Percentiles rank a stretch among this genome's conserved stretches.
Conservation (phyloP, 1,284 basidiomycete genomes). For the Austroboletus novae-zelandiae region DNA sequence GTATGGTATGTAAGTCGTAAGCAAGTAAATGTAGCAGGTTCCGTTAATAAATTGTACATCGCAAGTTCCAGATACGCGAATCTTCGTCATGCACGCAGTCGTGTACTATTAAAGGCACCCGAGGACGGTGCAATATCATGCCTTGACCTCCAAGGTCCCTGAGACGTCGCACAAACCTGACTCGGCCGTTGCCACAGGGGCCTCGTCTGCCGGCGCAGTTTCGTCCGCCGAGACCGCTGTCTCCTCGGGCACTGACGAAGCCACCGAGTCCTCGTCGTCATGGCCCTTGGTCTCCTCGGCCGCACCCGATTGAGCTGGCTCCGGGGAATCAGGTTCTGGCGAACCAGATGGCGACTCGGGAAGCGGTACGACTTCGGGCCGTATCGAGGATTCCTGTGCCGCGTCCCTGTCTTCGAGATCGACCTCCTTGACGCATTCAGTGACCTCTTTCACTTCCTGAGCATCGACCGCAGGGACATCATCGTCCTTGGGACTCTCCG, state of each 20-base stretch:
- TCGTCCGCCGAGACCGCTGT: conserved; percentile 1
- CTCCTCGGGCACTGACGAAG: conserved; percentile 17
- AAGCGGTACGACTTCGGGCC: conserved; percentile 51
- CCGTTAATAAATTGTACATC: conserved; percentile 8
- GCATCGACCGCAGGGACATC: conserved; percentile 31
- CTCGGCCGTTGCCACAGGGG: conserved; percentile 1
- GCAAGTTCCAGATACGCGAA: conserved; percentile 3
- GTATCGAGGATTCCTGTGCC: conserved; percentile 18
- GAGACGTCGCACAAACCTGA: conserved; percentile 9
- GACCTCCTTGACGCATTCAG: conserved; percentile 65
- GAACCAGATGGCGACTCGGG: conserved; percentile 42
- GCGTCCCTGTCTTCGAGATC: conserved; percentile 49
- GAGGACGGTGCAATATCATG: conserved; percentile 10
- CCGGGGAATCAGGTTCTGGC: conserved; percentile 11
- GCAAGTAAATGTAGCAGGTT: conserved; percentile 7
- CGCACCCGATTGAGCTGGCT: conserved; percentile 15
- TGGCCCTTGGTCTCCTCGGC: conserved; percentile 36
- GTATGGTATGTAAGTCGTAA: conserved; percentile 17
- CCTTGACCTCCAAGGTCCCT: conserved; percentile 16
- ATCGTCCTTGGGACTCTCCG: conserved; percentile 19
- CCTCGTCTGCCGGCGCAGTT: conserved; percentile 3
- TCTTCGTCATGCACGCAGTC: conserved; percentile 1
- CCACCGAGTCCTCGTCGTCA: conserved; percentile 24
- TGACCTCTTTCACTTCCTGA: conserved; percentile 65
- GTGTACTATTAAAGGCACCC: background rate